Evolutionary conservation across 805 yeast species (phyloP), one percentile per base, ranked within the genome.

Genomic region (Metschnikowia cubensis): DNA sequence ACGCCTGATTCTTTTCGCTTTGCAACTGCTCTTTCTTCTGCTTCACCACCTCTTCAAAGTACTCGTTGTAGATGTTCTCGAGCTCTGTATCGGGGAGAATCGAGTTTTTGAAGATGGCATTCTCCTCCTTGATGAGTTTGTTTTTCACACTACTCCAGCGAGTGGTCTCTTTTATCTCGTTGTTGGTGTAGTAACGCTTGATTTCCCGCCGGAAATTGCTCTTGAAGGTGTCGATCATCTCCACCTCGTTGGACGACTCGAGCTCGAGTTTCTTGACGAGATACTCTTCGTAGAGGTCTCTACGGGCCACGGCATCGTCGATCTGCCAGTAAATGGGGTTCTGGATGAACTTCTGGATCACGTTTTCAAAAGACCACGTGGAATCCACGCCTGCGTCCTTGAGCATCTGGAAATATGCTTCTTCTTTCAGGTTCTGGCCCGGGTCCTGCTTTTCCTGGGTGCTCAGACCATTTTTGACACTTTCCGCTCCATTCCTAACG

Each of bases 291-390:
- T 84, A 89, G 21, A 81, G 62, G 22, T 70, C 69, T 56, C 82
- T 81, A 48, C 91, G 77, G 54, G 74, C 69, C 15, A 84, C 58
- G 0, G 96, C 76, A 59, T 85, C 87, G 4, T 72, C 67, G 2
- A 88, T 66, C 5, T 73, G 65, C 91, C 92, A 87, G 59, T 87
- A 90, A 14, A 83, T 70, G 1, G 84, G 80, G 55, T 85, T 83
- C 3, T 60, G 62, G 15, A 85, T 75, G 50, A 85, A 79, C 15
- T 68, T 66, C 20, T 79, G 76, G 67, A 89, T 81, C 1, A 87
- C 85, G 50, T 72, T 72, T 44, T 77, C 80, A 65, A 89, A 89
- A 0, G 94, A 77, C 91, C 92, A 87, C 0, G 85, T 77, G 0
- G 86, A 76, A 62, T 85, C 90, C 2, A 89, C 88, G 6, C 74